Percentiles rank a stretch among this genome's conserved stretches.
Evolutionary conservation across 2,329 filamentous ascomycete genomes (phyloP).

Genomic region (Curvularia sp.): DNA sequence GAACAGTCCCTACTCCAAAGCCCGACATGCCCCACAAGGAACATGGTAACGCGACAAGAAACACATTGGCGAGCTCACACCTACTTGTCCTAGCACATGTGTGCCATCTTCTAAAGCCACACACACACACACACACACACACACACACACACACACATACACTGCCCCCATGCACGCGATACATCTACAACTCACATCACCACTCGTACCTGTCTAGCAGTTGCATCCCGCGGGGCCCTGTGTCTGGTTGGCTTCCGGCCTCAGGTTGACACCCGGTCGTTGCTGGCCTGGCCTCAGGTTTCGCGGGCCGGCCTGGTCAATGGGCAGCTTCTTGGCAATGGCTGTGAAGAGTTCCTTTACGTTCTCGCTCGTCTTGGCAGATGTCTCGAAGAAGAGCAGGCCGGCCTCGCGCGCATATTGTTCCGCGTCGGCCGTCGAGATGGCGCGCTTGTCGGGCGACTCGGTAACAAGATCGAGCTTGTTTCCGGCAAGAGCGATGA

Average conservation of each 20-base stretch:
- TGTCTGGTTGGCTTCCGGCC: constrained; percentile 66
- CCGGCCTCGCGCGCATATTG: constrained; percentile 93
- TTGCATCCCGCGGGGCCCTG: constrained; percentile 68
- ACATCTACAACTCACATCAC: constrained; percentile 19
- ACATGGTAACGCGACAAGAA: constrained; percentile 8
- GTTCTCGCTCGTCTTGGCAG: constrained; percentile 96
- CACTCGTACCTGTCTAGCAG: constrained; percentile 58
- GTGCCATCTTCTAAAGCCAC: not conserved
- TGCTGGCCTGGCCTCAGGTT: constrained; percentile 71
- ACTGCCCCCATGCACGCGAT: not conserved
- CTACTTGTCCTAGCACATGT: not conserved
- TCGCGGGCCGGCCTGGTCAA: constrained; percentile 93
- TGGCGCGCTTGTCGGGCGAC: constrained; percentile 93
- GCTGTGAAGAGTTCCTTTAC: constrained; percentile 95
- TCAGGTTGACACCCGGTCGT: constrained; percentile 71
- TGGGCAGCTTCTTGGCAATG: constrained; percentile 95
- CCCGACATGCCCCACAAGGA: constrained; percentile 12
- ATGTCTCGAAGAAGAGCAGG: constrained; percentile 97
- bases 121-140: not conserved
- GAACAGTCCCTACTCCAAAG: constrained; percentile 13
- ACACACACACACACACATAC: not conserved
- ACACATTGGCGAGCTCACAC: not conserved
- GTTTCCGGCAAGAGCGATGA: constrained; percentile 96
- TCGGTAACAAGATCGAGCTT: constrained; percentile 93
- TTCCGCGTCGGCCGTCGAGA: constrained; percentile 86